Percentiles rank a stretch among this genome's conserved stretches.
These are phyloP conservation scores for Fusarium irregulare DNA, from an alignment of 2,329 filamentous ascomycete genomes.

Conservation along the genomic window DNA sequence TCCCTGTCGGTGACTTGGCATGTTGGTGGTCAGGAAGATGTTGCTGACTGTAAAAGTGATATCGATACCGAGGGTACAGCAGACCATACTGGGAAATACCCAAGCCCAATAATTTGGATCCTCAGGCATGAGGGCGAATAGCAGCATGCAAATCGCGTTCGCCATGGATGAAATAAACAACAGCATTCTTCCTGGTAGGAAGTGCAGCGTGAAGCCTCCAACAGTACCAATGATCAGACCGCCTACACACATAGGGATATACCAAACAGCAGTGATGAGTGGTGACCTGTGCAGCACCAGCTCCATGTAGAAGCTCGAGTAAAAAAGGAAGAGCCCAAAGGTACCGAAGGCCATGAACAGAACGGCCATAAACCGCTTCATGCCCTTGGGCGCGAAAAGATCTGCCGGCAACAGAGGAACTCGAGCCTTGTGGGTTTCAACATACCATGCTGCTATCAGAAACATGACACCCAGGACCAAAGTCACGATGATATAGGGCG, in stretches of 20 bases:
- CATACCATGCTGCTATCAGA: slow-evolving; percentile 66
- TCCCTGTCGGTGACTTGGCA: slow-evolving; percentile 69
- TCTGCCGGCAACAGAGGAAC: slow-evolving; percentile 72
- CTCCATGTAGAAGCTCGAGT: slow-evolving; percentile 72
- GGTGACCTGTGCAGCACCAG: slow-evolving; percentile 63
- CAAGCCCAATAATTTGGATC: slow-evolving; percentile 71
- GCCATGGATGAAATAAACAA: slow-evolving; percentile 64
- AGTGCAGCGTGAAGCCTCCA: slow-evolving; percentile 67
- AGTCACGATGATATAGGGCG: slow-evolving; percentile 72
- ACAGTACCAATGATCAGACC: slow-evolving; percentile 66
- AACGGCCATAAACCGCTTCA: slow-evolving; percentile 66
- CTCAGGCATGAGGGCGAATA: slow-evolving; percentile 67
- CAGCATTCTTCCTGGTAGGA: slow-evolving; percentile 64
- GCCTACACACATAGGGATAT: slow-evolving; percentile 66
- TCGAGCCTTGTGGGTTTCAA: slow-evolving; percentile 70
- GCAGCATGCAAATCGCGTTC: slow-evolving; percentile 61
- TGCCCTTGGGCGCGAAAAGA: slow-evolving; percentile 67
- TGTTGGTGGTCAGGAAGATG: slow-evolving; percentile 73
- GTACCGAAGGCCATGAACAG: slow-evolving; percentile 63
- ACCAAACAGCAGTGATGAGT: slow-evolving; percentile 69
- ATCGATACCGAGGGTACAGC: slow-evolving; percentile 72
- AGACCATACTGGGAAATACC: slow-evolving; percentile 70
- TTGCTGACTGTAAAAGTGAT: slow-evolving; percentile 74
- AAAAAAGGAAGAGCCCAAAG: slow-evolving; percentile 72
- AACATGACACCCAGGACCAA: slow-evolving; percentile 67